Evolutionary conservation across 805 yeast species (phyloP).

Genomic region (Yamadazyma ubonensis): DNA sequence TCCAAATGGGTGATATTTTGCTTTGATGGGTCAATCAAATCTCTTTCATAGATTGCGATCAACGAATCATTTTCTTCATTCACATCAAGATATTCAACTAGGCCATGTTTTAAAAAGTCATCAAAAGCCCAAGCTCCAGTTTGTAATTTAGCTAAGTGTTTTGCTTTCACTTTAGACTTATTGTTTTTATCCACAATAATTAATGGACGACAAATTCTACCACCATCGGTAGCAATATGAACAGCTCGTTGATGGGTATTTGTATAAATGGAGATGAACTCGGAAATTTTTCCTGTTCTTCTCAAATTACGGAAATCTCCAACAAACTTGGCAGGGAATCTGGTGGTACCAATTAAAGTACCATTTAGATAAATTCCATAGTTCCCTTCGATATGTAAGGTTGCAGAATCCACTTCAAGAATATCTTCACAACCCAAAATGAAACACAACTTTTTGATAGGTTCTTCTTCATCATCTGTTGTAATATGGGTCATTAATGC

Average conservation of each 20-base stretch:
- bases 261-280: slow-evolving; percentile 85
- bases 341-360: slow-evolving; percentile 86
- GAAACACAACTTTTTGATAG: slow-evolving; percentile 73
- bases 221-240: slow-evolving; percentile 98
- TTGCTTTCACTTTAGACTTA: slow-evolving; percentile 63
- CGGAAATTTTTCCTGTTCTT: slow-evolving; percentile 82
- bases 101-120: slow-evolving; percentile 79
- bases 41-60: slow-evolving; percentile 82
- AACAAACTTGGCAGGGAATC: slow-evolving; percentile 84
- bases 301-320: slow-evolving; percentile 73
- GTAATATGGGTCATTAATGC: slow-evolving; percentile 99
- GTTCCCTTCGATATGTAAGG: slow-evolving; percentile 72
- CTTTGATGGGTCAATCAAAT: slow-evolving; percentile 43
- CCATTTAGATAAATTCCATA: slow-evolving; percentile 91
- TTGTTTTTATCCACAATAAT: slow-evolving; percentile 77
- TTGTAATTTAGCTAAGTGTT: slow-evolving; percentile 63
- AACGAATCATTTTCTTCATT: slow-evolving; percentile 95
- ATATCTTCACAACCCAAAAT: slow-evolving; percentile 89
- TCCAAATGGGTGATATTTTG: slow-evolving; percentile 80
- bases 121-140: slow-evolving; percentile 82
- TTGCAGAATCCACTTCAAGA: slow-evolving; percentile 74
- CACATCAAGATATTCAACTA: slow-evolving; percentile 94
- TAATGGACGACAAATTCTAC: slow-evolving; percentile 94
- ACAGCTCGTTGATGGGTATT: slow-evolving; percentile 90
- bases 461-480: slow-evolving; percentile 95